Evolutionary conservation across 805 yeast species (phyloP).

Genomic region (Zygoascus bituminiphila): DNA sequence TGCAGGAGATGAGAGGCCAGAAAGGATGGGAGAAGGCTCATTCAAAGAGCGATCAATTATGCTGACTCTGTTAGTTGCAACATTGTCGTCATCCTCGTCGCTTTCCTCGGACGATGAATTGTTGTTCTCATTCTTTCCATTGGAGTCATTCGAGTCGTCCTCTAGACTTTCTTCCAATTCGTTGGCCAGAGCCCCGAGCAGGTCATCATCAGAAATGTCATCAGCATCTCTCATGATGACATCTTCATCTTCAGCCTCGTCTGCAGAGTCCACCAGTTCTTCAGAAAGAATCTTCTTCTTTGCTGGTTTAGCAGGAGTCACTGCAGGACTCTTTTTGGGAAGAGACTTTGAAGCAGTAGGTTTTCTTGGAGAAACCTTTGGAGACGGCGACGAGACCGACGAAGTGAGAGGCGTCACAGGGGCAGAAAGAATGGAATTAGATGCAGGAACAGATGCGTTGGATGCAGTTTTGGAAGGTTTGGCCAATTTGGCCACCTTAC

Average conservation of each 20-base stretch:
- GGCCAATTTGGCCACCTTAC: background rate
- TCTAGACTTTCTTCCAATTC: slow-evolving; percentile 24
- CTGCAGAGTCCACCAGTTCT: background rate
- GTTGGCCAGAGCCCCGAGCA: slow-evolving; percentile 25
- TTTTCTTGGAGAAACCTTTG: background rate
- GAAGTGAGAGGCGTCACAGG: background rate
- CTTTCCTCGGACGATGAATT: background rate
- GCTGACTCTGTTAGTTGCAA: background rate
- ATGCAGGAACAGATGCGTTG: background rate
- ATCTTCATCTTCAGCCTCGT: background rate
- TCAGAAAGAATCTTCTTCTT: background rate
- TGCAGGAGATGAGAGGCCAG: slow-evolving; percentile 9
- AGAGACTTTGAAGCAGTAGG: background rate
- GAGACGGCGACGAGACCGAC: background rate
- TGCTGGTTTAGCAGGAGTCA: background rate
- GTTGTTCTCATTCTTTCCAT: background rate
- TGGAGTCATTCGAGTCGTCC: slow-evolving; percentile 14
- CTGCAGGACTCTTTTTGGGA: background rate
- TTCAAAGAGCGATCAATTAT: slow-evolving; percentile 7
- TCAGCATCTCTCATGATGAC: slow-evolving; percentile 5
- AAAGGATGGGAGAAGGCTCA: background rate
- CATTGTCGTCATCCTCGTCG: slow-evolving; percentile 3
- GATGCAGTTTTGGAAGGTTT: background rate
- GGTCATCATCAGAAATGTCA: slow-evolving; percentile 26
- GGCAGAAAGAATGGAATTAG: background rate